Conservation (phyloP, 208 protist species). For the Wallacemonas sp. region DNA sequence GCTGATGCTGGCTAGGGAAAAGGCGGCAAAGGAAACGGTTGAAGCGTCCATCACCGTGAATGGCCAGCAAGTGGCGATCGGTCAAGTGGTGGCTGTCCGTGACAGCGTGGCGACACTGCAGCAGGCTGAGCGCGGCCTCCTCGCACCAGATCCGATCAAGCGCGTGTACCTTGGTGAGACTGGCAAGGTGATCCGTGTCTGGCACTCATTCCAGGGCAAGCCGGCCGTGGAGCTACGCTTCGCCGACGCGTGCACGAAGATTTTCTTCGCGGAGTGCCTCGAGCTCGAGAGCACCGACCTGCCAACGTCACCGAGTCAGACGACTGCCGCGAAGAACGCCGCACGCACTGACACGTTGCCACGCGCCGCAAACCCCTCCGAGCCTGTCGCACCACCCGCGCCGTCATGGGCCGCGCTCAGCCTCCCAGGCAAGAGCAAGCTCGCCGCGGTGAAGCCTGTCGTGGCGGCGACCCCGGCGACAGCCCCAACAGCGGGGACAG, state of each 20-base stretch:
- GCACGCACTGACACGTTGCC: too few relatives aligned
- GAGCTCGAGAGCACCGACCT: conserved; percentile 14
- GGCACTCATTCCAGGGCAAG: conserved; percentile 73
- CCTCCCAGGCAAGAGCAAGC: conserved; percentile 11
- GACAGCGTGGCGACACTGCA: conserved; percentile 51
- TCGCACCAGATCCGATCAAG: conserved; percentile 72
- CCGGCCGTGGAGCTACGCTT: conserved; percentile 82
- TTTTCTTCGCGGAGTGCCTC: conserved; percentile 82
- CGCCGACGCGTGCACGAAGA: conserved; percentile 71
- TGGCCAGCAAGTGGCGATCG: conserved; percentile 41
- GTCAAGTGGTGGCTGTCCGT: conserved; percentile 50
- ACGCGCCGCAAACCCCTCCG: neutral
- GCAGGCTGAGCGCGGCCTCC: conserved; percentile 54
- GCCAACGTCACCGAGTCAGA: neutral
- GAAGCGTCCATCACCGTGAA: conserved; percentile 22
- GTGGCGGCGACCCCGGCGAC: neutral
- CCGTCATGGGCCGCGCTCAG: conserved; percentile 28
- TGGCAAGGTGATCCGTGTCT: conserved; percentile 58
- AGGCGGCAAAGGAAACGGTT: conserved; percentile 26
- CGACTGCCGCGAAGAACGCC: neutral
- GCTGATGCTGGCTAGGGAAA: conserved; percentile 38
- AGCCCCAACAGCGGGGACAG: neutral
- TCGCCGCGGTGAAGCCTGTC: neutral
- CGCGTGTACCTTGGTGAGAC: conserved; percentile 78
- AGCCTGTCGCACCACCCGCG: neutral